Base-by-base conservation (phyloP, 805 yeast genomes). In the Zygosaccharomyces bailii region DNA sequence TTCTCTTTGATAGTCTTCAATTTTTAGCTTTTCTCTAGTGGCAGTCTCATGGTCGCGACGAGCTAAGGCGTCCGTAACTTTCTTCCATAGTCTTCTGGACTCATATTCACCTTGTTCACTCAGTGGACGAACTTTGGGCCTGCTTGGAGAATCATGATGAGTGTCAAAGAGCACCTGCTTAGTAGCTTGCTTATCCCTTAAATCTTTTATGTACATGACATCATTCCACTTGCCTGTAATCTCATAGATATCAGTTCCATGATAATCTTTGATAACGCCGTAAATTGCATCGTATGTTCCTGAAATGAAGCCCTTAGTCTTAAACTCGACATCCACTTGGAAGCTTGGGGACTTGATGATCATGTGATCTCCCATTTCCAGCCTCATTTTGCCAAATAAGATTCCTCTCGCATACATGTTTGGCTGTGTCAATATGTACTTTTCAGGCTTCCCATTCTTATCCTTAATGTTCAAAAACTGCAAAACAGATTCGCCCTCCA, bases 161-260 rank as follows among this genome's bases (percentile, higher is more conserved):
- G 93, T 80, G 56, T 85, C 86, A 51, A 83, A 78, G 24, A 84
- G 74, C 4, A 73, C 70, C 4, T 69, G 60, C 46, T 75, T 74
- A 45, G 75, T 68, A 24, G 75, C 69, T 19, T 49, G 45, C 2
- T 73, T 72, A 27, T 78, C 73, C 41, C 63, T 61, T 38, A 74
- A 50, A 50, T 80, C 72, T 58, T 79, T 83, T 39, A 89, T 77
- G 44, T 80, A 75, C 77, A 93, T 82, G 1, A 80, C 70, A 50
- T 83, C 96, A 66, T 89, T 88, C 99, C 99, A 93, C 66, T 93
- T 91, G 10, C 99, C 99, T 8, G 83, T 56, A 30, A 91, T 72
- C 53, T 79, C 85, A 59, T 71, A 88, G 27, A 82, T 63, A 2
- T 70, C 70, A 52, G 83, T 79, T 16, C 79, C 80, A 2, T 73